phyloP scores from a whole-genome alignment of 2,329 filamentous ascomycete genomes.

The Monosporascus sp. region DNA sequence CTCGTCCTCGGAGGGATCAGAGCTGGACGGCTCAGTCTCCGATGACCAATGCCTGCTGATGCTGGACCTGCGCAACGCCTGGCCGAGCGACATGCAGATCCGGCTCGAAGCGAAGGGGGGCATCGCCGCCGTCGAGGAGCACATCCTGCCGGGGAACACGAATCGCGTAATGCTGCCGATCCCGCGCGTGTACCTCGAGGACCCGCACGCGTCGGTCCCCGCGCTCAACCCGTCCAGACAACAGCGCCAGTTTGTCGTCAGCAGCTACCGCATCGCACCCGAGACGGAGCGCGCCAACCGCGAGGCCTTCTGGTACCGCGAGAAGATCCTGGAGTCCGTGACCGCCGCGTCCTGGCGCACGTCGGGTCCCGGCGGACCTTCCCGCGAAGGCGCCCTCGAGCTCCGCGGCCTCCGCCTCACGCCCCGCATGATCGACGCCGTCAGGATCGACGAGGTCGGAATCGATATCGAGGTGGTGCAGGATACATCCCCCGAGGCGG shows the following conservation, averaged over 20 bases:
- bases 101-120: constrained; percentile 51
- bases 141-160: constrained; percentile 62
- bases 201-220: constrained; percentile 73
- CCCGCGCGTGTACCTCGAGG: constrained; percentile 67
- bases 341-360: constrained; percentile 64
- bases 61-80: constrained; percentile 82
- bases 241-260: constrained; percentile 88
- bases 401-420: constrained; percentile 69
- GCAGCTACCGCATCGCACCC: constrained; percentile 69
- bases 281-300: constrained; percentile 72
- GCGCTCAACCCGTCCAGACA: constrained; percentile 75
- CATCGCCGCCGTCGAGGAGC: constrained; percentile 42
- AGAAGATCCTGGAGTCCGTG: constrained; percentile 68
- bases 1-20: constrained; percentile 26
- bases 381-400: constrained; percentile 64
- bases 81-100: constrained; percentile 73
- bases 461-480: constrained; percentile 53
- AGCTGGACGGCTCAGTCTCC: constrained; percentile 32
- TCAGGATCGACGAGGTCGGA: constrained; percentile 74
- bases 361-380: constrained; percentile 28
- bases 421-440: constrained; percentile 73
- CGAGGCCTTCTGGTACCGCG: constrained; percentile 88
- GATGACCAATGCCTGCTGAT: constrained; percentile 73
- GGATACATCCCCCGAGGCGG: no score
- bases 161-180: constrained; percentile 72